Percentiles rank a stretch among this genome's conserved stretches.
Evolutionary conservation across 768 basidiomycete species (phyloP).

Genomic region (Baorangia bicolor): DNA sequence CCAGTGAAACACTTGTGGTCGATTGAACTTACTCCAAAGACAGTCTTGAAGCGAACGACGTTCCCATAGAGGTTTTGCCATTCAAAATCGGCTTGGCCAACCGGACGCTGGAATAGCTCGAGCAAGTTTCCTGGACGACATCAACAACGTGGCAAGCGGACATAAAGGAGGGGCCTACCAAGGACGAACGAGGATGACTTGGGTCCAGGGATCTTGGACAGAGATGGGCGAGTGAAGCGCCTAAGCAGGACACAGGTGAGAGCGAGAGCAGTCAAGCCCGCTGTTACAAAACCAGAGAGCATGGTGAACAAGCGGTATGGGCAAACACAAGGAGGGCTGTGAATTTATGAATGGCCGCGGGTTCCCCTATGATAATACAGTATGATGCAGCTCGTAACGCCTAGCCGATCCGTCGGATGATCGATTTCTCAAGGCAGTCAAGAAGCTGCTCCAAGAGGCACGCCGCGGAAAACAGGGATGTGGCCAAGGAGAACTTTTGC

Average conservation of each 20-base stretch:
- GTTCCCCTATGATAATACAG: slow-evolving; percentile 2
- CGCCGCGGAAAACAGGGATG: neutral
- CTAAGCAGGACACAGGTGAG: slow-evolving; percentile 3
- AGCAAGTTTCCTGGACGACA: slow-evolving; percentile 25
- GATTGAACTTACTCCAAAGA: slow-evolving; percentile 24
- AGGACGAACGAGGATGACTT: slow-evolving; percentile 22
- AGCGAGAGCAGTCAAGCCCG: slow-evolving; percentile 4
- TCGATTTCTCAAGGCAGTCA: neutral
- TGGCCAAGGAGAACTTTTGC: neutral
- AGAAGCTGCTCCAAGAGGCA: neutral
- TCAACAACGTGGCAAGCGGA: slow-evolving; percentile 21
- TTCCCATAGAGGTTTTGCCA: slow-evolving; percentile 33
- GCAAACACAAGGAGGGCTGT: neutral
- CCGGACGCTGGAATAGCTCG: slow-evolving; percentile 28
- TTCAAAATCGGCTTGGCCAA: slow-evolving; percentile 27
- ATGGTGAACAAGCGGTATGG: slow-evolving; percentile 5
- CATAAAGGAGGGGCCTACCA: slow-evolving; percentile 5
- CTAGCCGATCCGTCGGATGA: slow-evolving; percentile 1
- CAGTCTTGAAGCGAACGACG: slow-evolving; percentile 28
- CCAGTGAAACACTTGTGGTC: neutral
- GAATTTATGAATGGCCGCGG: slow-evolving; percentile 1
- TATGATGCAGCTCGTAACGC: neutral
- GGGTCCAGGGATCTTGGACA: slow-evolving; percentile 21
- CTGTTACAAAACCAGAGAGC: neutral
- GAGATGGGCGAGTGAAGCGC: neutral